Conservation (phyloP, 2,329 filamentous ascomycete genomes). For the Aspergillus melleus region DNA sequence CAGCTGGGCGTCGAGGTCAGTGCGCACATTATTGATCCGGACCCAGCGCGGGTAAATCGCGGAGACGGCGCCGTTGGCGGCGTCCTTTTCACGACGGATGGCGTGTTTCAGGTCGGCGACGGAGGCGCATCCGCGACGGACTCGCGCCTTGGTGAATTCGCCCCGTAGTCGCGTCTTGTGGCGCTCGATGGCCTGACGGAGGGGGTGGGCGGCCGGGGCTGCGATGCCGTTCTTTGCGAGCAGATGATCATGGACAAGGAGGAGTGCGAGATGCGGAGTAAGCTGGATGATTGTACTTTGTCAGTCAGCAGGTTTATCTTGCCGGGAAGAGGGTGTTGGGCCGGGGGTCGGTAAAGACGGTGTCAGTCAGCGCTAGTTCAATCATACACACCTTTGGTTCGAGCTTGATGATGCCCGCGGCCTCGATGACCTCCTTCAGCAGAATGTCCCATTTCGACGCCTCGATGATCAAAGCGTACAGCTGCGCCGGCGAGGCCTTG, state of each 20-base stretch:
- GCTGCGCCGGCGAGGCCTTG: constrained; percentile 75
- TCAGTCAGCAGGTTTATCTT: constrained; percentile 37
- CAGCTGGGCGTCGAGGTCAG: constrained; percentile 70
- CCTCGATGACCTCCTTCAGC: constrained; percentile 86
- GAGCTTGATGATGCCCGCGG: constrained; percentile 69
- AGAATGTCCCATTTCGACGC: constrained; percentile 87
- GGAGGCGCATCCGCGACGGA: constrained; percentile 69
- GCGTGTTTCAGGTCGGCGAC: constrained; percentile 60
- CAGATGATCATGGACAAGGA: constrained; percentile 84
- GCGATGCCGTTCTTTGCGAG: constrained; percentile 80
- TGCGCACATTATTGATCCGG: constrained; percentile 77
- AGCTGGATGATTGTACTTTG: constrained; percentile 59
- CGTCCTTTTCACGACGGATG: constrained; percentile 36
- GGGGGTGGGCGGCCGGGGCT: constrained; percentile 73
- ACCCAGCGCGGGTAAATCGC: constrained; percentile 80
- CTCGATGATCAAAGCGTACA: constrained; percentile 86
- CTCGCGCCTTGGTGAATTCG: constrained; percentile 77
- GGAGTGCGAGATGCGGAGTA: constrained; percentile 73
- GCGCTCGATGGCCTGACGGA: constrained; percentile 71
- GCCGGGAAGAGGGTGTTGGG: no score
- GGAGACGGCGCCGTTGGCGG: constrained; percentile 45
- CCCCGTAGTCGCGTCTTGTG: constrained; percentile 79
- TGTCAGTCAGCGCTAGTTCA: not conserved
- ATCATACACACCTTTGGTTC: constrained; percentile 73
- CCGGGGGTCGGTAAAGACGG: not conserved